Evolutionary conservation across 345 rosid genomes (phyloP).

Genomic region (Dovyalis caffra): DNA sequence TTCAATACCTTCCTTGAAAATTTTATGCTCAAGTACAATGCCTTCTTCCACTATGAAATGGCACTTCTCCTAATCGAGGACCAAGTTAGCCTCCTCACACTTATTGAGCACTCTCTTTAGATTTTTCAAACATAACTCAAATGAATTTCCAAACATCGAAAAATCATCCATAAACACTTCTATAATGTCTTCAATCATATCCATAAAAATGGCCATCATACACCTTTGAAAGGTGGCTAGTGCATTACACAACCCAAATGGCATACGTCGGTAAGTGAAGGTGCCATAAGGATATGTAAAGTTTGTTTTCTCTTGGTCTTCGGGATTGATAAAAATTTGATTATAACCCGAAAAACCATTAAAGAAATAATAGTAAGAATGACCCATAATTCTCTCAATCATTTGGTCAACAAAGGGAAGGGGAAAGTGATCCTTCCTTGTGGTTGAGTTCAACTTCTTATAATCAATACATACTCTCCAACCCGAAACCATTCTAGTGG

Average conservation of each 20-base stretch:
- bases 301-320: no score
- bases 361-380: background rate
- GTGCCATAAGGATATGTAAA: no score
- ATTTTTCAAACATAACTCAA: background rate
- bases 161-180: no score
- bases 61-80: background rate
- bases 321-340: no score
- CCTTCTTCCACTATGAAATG: background rate
- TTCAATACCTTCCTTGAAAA: background rate
- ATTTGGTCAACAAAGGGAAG: background rate
- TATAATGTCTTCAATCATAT: background rate
- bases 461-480: no score
- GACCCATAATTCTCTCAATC: background rate
- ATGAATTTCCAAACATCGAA: background rate
- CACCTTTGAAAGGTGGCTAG: no score
- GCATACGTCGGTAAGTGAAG: no score
- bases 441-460: no score
- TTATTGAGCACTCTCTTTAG: background rate
- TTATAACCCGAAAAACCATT: no score
- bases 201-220: no score
- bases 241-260: no score
- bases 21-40: background rate
- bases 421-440: background rate
- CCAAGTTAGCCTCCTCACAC: background rate
- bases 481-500: no score